These are phyloP conservation scores for Ophiosphaerella narmari DNA, from an alignment of 2,329 filamentous ascomycete genomes.

Conservation along the genomic window DNA sequence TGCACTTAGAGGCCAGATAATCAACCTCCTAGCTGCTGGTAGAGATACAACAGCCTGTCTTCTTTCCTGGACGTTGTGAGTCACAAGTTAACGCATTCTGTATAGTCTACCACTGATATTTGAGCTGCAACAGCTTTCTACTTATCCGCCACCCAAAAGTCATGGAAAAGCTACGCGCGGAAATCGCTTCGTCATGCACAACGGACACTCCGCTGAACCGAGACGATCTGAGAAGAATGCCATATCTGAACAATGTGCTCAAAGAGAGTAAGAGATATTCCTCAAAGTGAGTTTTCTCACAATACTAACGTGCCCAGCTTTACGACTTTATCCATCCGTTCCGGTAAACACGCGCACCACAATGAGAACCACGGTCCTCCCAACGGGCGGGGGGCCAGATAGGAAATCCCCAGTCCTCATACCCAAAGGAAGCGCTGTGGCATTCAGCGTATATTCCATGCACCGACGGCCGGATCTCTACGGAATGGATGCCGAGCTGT, in stretches of 20 bases:
- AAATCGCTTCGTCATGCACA: slow-evolving; percentile 23
- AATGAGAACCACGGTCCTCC: slow-evolving; percentile 28
- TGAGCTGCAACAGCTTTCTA: slow-evolving; percentile 16
- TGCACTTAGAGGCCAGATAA: slow-evolving; percentile 46
- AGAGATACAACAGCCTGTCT: slow-evolving; percentile 40
- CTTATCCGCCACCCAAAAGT: slow-evolving; percentile 42
- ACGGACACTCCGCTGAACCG: slow-evolving; percentile 50
- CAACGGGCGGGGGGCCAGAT: slow-evolving; percentile 32
- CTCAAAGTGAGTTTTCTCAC: too few species aligned
- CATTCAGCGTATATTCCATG: slow-evolving; percentile 25
- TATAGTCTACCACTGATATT: too few species aligned
- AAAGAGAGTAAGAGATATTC: slow-evolving; percentile 44
- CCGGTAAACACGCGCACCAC: slow-evolving; percentile 32
- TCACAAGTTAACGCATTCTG: background rate
- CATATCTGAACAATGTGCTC: slow-evolving; percentile 31
- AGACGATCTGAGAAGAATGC: slow-evolving; percentile 45
- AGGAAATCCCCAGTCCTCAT: slow-evolving; percentile 36
- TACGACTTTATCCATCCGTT: slow-evolving; percentile 34
- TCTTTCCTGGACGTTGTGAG: slow-evolving; percentile 31
- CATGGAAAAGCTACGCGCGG: slow-evolving; percentile 41
- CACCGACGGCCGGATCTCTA: slow-evolving; percentile 21
- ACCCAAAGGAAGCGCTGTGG: slow-evolving; percentile 22
- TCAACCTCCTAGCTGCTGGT: slow-evolving; percentile 46
- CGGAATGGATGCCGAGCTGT: slow-evolving; percentile 10
- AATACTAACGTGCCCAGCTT: slow-evolving; percentile 10